Conservation (phyloP, 1,139 yeast species). For the Candida pseudoviswanathii region DNA sequence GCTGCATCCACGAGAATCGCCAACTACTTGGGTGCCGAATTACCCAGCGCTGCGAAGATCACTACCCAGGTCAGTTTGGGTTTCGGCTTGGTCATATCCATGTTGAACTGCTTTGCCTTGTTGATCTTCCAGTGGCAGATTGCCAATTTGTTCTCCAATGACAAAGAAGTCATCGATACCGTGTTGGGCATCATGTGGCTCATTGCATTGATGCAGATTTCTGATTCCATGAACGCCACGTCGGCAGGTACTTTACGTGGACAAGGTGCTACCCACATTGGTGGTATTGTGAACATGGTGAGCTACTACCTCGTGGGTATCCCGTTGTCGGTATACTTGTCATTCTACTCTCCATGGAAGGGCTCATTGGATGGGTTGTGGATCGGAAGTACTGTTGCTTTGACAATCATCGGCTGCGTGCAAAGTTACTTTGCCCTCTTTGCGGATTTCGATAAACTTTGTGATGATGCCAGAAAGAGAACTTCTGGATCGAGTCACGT, state of each 20-base stretch:
- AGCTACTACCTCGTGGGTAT: conserved; percentile 56
- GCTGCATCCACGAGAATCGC: conserved; percentile 64
- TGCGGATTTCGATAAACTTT: conserved; percentile 42
- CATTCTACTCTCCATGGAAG: conserved; percentile 48
- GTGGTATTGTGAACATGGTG: conserved; percentile 56
- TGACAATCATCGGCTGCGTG: conserved; percentile 53
- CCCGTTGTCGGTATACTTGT: conserved; percentile 49
- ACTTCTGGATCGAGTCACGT: conserved; percentile 22
- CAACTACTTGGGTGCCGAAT: conserved; percentile 58
- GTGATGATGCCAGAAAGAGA: conserved; percentile 45
- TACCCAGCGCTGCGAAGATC: conserved; percentile 46
- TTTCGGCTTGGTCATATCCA: conserved; percentile 46
- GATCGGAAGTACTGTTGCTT: conserved; percentile 55
- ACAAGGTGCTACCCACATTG: conserved; percentile 60
- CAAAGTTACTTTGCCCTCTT: conserved; percentile 48
- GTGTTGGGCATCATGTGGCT: conserved; percentile 51
- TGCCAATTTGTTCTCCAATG: conserved; percentile 43
- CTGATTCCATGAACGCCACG: conserved; percentile 60
- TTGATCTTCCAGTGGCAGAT: conserved; percentile 39
- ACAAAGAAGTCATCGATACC: conserved; percentile 41
- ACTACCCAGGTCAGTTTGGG: conserved; percentile 49
- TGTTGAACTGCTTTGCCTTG: conserved; percentile 42
- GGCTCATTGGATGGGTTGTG: conserved; percentile 55
- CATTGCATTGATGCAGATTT: conserved; percentile 56
- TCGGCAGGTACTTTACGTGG: conserved; percentile 64